Evolutionary conservation across 1,284 basidiomycete species (phyloP), one percentile per base, ranked within the genome.

Genomic region (Trametes sp.): DNA sequence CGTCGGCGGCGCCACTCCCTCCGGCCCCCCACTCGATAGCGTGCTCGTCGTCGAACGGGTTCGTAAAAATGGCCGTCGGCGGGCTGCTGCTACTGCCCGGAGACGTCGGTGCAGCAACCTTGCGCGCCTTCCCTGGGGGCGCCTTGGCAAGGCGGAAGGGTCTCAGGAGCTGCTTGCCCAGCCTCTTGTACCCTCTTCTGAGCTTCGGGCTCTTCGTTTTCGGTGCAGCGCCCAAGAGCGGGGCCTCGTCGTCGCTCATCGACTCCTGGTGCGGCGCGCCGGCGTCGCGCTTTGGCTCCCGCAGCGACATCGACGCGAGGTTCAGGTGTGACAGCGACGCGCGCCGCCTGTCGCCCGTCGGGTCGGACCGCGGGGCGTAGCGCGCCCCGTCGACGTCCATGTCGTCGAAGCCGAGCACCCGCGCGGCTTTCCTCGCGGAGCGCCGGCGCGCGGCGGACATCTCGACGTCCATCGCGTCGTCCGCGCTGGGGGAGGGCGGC

Each of bases 1-100:
- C 38, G 26, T 42, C 38, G 28, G 26, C 29, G 49, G 29, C 23
- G 21, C 11, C 33, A 26, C 21, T 11, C 28, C n/a, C 28, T 41
- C 36, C 58, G 23, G n/a, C 31, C 19, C 36, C 42, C 49, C 29
- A 21, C 10, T 63, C 53, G 49, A 55, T 55, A 6, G 38, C 56
- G 16, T 61, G 4, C 48, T 55, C 33, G 33, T 58, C 59, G 13
- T 13, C 46, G 23, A 57, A 57, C 13, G 54, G 54, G 35, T 53
- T 19, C 3, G 9, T 11, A 23, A 11, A 23, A 2, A n/a, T 36
- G 21, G 48, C 35, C 49, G 16, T 14, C 4, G 42, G 29, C 19
- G 29, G 7, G 29, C 29, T 11, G 7, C 48, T 19, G 48, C 28
- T 21, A 8, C 26, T 23, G n/a, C n/a, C n/a, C n/a, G n/a, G n/a